Percentiles rank a stretch among this genome's conserved stretches.
phyloP scores from a whole-genome alignment of 257 asterid genomes.

The Verbena officinalis region DNA sequence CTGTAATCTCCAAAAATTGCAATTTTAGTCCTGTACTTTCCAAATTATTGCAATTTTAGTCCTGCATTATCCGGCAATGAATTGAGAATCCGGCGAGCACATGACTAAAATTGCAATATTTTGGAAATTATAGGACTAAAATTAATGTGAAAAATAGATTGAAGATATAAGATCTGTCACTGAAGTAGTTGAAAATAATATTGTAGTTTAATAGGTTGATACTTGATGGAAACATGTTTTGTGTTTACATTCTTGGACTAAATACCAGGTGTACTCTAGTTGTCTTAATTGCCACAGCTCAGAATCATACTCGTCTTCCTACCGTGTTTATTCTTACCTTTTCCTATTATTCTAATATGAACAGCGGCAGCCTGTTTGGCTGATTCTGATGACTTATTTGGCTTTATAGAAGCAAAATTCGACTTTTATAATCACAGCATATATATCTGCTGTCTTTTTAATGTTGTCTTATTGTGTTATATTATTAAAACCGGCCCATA shows the following conservation, averaged over 20 bases:
- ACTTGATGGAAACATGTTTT: conserved; percentile 6
- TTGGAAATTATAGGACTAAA: too few species aligned
- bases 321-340: background rate
- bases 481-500: too few species aligned
- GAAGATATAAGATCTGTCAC: too few species aligned
- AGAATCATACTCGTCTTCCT: background rate
- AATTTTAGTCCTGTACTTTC: too few species aligned
- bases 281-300: background rate
- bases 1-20: too few species aligned
- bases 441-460: background rate
- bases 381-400: background rate
- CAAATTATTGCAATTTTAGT: too few species aligned
- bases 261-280: background rate
- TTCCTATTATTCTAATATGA: background rate
- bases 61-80: too few species aligned
- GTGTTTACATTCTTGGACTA: conserved; percentile 14
- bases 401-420: background rate
- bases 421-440: background rate
- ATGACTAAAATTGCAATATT: too few species aligned
- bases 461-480: conserved; percentile 3
- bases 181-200: background rate
- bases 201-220: background rate
- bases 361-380: too few species aligned
- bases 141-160: too few species aligned
- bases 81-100: too few species aligned